Evolutionary conservation across 2,329 filamentous ascomycete genomes (phyloP), one percentile per base, ranked within the genome.

Genomic region (Chrysoporthe puriensis): DNA sequence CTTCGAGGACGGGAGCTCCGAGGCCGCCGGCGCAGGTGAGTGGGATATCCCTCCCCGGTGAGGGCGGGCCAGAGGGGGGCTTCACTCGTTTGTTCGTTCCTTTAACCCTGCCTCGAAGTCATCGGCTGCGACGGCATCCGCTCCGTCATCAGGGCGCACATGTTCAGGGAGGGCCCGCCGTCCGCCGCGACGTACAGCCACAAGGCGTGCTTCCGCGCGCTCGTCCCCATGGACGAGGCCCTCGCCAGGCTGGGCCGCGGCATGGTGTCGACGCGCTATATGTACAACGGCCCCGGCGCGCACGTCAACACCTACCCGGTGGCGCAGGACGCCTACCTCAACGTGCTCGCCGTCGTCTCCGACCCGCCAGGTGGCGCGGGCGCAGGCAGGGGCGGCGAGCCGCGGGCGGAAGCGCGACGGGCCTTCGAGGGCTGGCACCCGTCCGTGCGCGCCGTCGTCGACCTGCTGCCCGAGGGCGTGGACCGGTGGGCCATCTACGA

Each of bases 101-200:
- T 14, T 2, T 57, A 14, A 36, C 54, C 3, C 34, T 5, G 6
- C 4, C 18, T 32, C 7, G 14, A 16, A 26, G 84, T 88, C 0
- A 79, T 91, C 66, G 88, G 86, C 5, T 89, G 86, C 73, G 89
- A 91, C 75, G 89, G 89, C 0, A 88, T 91, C 73, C 87, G 87
- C 73, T 88, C 85, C 0, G 78, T 80, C 3, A 80, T 85, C 2
- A 80, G 89, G 8, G 74, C 83, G 42, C 74, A 86, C 16, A 75
- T 91, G 5, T 77, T 90, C 2, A 32, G 8, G 14, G 26, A 36
- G 4, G 32, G 13, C 9, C 74, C 80, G 36, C 7, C 21, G 0
- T 44, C 50, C 1, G 44, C 59, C 36, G 79, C 87, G 0, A 74
- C 78, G 1, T 91, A 88, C 73, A 83, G 83, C 0, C 79, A 84